phyloP scores from a whole-genome alignment of 495 filamentous ascomycete genomes.

The Wilcoxina mikolae region DNA sequence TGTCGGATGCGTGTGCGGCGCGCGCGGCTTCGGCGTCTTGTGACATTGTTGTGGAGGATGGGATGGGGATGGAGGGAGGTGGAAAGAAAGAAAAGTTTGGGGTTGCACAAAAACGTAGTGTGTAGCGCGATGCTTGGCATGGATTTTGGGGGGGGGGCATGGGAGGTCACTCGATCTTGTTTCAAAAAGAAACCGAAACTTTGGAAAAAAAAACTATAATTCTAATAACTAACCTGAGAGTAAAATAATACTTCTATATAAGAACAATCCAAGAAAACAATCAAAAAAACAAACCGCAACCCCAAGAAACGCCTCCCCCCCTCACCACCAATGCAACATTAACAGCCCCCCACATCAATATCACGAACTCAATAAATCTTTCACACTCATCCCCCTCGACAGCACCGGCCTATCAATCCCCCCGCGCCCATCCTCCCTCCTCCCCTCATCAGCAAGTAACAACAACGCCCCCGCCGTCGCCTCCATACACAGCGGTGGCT shows the following conservation, averaged over 20 bases:
- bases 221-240: neutral
- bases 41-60: neutral
- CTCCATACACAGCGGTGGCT: conserved; percentile 36
- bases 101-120: too few relatives aligned
- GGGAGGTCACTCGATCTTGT: too few relatives aligned
- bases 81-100: too few relatives aligned
- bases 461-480: conserved; percentile 69
- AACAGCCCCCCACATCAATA: neutral
- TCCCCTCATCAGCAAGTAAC: conserved; percentile 59
- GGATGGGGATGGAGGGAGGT: neutral
- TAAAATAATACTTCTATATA: neutral
- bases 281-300: neutral
- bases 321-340: neutral
- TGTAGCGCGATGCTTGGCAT: neutral
- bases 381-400: conserved; percentile 57
- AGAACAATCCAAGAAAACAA: neutral
- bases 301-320: neutral
- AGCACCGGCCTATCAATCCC: conserved; percentile 15
- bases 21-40: neutral
- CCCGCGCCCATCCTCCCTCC: conserved; percentile 30
- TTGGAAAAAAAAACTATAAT: neutral
- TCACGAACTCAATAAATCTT: conserved; percentile 58
- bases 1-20: conserved; percentile 14
- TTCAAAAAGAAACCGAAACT: neutral
- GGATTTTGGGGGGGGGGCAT: neutral